phyloP scores from a whole-genome alignment of 306 rosid species.

The Cicer arietinum region DNA sequence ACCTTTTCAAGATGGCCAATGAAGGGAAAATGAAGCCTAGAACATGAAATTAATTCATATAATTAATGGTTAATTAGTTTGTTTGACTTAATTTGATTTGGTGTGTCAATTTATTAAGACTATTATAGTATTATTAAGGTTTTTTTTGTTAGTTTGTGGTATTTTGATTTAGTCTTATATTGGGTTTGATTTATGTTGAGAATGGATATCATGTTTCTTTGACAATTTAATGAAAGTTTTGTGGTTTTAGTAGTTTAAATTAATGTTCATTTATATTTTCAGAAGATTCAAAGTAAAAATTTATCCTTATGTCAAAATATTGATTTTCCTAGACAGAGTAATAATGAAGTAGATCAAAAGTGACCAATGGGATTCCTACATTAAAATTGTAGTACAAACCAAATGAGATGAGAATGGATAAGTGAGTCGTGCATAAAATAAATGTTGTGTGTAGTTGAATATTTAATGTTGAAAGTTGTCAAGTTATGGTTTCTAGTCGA shows the following conservation, averaged over 20 bases:
- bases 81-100: constrained; percentile 33
- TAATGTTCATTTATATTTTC: constrained; percentile 38
- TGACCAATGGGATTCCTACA: constrained; percentile 11
- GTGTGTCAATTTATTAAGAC: constrained; percentile 35
- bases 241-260: constrained; percentile 36
- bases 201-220: constrained; percentile 42
- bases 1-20: constrained; percentile 82
- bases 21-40: constrained; percentile 70
- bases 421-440: constrained; percentile 17
- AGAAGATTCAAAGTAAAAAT: background rate
- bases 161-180: constrained; percentile 38
- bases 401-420: constrained; percentile 3
- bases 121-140: constrained; percentile 30
- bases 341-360: background rate
- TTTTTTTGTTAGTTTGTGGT: constrained; percentile 40
- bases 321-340: constrained; percentile 3
- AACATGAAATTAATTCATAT: constrained; percentile 39
- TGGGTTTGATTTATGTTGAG: constrained; percentile 41
- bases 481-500: background rate
- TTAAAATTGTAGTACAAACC: constrained; percentile 5
- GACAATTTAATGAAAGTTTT: constrained; percentile 37
- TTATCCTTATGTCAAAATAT: background rate
- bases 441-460: background rate
- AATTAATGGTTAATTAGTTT: background rate
- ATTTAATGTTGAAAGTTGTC: background rate